Conservation (phyloP, 768 basidiomycete genomes). For the Botryobasidium botryosum region DNA sequence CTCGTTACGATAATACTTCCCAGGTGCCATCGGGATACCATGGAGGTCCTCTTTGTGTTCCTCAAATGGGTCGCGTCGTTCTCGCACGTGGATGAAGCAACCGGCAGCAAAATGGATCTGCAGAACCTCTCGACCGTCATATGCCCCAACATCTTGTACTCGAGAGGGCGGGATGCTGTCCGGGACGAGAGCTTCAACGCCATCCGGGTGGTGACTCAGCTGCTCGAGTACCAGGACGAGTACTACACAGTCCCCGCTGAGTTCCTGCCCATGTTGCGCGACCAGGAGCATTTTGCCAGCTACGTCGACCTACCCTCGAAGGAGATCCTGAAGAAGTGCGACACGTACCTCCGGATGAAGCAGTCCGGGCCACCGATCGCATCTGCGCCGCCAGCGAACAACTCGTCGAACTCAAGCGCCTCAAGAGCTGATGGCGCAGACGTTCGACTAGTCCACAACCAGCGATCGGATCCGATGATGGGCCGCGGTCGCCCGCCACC, state of each 20-base stretch:
- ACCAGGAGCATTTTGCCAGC: constrained; percentile 83
- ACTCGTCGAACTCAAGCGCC: background rate
- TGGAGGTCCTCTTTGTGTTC: constrained; percentile 96
- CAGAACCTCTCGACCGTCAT: constrained; percentile 93
- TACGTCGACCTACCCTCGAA: constrained; percentile 81
- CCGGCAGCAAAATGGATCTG: constrained; percentile 97
- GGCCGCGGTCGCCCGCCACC: constrained; percentile 8
- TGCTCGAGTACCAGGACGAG: constrained; percentile 89
- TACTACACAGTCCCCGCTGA: constrained; percentile 91
- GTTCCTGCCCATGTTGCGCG: constrained; percentile 67
- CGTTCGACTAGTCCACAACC: constrained; percentile 2
- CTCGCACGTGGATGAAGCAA: constrained; percentile 92
- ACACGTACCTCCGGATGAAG: constrained; percentile 45
- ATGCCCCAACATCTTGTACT: constrained; percentile 90
- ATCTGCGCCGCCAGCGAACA: background rate
- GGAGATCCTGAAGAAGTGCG: constrained; percentile 91
- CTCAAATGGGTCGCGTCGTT: constrained; percentile 99
- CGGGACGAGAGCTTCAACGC: constrained; percentile 87
- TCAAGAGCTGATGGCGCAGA: constrained; percentile 5
- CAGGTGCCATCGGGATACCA: constrained; percentile 86
- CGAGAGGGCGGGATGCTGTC: constrained; percentile 61
- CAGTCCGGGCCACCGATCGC: constrained; percentile 3
- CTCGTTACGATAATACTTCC: constrained; percentile 75
- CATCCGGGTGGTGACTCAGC: constrained; percentile 67
- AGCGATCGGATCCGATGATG: constrained; percentile 10